Evolutionary conservation across 1,284 basidiomycete genomes (phyloP), one percentile per base, ranked within the genome.

Genomic region (Agaricales sp.): DNA sequence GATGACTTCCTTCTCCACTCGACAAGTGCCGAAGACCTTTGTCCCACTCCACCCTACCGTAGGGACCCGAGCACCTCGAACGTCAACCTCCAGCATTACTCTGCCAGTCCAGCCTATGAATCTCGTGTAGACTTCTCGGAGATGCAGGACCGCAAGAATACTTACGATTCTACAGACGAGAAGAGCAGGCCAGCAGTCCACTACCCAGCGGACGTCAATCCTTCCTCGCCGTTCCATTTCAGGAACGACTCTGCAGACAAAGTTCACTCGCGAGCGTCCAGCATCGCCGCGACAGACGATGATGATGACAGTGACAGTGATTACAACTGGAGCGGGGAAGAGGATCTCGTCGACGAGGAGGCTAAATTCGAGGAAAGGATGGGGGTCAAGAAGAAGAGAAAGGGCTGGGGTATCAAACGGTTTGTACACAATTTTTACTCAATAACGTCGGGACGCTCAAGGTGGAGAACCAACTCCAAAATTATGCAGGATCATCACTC

Each of bases 301-400:
- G 81, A 79, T 3, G 70, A 75, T 6, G 72, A 74, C 0, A 70
- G 74, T 0, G 69, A 73, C 1, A 64, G 71, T 8, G 30, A 35
- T n/a, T 85, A 79, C 51, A 78, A 87, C 59, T 86, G 84, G 83
- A 81, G 78, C 45, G 79, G 69, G 13, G 85, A 87, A 51, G 84
- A 85, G 49, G 82, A 87, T 57, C 65, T 87, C 18, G 74, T 72
- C 1, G 78, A 87, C 55, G 71, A 82, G 58, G 82, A 82, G 55
- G 75, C 76, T 43, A 81, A 79, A 59, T 83, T 79, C 51, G 73
- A 74, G 59, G 64, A 77, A 50, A 62, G 67, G 50, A 79, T 82
- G 66, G 82, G 81, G 12, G 61, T 65, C 8, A 71, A 70, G 50
- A 60, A 67, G 46, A 71, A 71, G 55, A 55, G 57, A 13, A 63